These are phyloP conservation scores for Botrytis pseudocinerea DNA, from an alignment of 2,329 filamentous ascomycete genomes.

Conservation along the genomic window DNA sequence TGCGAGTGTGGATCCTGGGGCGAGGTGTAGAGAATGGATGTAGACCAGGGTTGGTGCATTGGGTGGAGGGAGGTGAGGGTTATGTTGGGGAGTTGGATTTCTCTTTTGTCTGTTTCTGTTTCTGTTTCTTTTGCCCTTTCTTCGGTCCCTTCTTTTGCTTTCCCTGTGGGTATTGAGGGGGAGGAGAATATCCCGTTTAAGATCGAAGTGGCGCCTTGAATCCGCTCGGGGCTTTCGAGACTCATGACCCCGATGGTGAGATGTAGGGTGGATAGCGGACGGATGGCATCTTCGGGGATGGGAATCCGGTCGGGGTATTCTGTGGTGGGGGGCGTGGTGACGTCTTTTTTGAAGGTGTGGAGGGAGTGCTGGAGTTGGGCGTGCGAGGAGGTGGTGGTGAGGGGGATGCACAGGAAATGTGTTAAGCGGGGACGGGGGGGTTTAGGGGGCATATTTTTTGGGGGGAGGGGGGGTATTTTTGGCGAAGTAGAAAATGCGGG, in stretches of 20 bases:
- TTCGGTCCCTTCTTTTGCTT: not conserved
- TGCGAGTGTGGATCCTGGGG: constrained; percentile 55
- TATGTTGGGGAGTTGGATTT: not conserved
- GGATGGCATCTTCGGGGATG: constrained; percentile 66
- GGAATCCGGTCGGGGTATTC: constrained; percentile 26
- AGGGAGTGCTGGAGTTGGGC: constrained; percentile 64
- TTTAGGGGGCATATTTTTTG: constrained; percentile 26
- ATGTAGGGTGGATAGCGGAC: constrained; percentile 79
- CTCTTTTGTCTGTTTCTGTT: not conserved
- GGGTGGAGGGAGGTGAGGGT: constrained; percentile 46
- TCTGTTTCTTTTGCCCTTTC: not conserved
- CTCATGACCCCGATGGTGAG: constrained; percentile 86
- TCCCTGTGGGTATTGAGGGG: fast-evolving
- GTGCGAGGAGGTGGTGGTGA: constrained; percentile 61
- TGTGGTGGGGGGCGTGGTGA: not conserved
- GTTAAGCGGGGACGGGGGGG: constrained; percentile 52
- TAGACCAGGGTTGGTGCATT: constrained; percentile 47
- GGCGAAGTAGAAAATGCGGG: not conserved
- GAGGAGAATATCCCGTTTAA: constrained; percentile 36
- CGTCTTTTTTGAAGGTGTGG: not conserved
- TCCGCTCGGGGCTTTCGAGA: constrained; percentile 53
- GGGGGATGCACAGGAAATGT: constrained; percentile 75
- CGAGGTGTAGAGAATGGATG: constrained; percentile 60
- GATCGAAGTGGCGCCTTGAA: constrained; percentile 49
- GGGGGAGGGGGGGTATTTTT: not conserved